These are phyloP conservation scores for Taphrina flavorubra DNA, from an alignment of 1,139 yeast genomes.

Conservation along the genomic window DNA sequence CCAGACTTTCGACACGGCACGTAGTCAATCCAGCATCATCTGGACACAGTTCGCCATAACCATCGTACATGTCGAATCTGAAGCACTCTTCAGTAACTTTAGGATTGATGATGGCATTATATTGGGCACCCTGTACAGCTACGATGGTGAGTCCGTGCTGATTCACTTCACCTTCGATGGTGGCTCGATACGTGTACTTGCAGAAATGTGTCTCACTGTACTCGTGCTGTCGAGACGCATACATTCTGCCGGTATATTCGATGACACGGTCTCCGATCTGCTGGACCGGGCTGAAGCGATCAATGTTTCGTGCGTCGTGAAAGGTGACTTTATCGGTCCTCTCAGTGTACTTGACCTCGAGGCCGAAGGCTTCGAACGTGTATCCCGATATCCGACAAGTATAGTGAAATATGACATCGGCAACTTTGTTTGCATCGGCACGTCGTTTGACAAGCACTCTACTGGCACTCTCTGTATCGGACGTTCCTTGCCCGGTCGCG, in stretches of 20 bases:
- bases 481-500: no score
- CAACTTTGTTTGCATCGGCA: background rate
- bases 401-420: background rate
- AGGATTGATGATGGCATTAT: background rate
- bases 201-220: background rate
- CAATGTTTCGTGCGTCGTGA: slow-evolving; percentile 1
- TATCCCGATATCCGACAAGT: background rate
- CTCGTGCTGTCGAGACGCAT: background rate
- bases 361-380: background rate
- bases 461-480: no score
- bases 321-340: background rate
- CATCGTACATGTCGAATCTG: background rate
- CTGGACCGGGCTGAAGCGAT: background rate
- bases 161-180: slow-evolving; percentile 2
- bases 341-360: background rate
- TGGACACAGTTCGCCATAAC: background rate
- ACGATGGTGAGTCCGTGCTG: background rate
- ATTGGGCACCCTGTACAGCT: background rate
- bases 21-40: no score
- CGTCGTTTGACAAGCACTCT: background rate
- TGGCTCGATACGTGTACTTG: background rate
- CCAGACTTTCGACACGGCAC: no score
- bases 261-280: background rate
- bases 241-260: background rate
- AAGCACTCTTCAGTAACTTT: background rate